Evolutionary conservation across 495 filamentous ascomycete genomes (phyloP), one percentile per base, ranked within the genome.

Genomic region (Talaromyces ruber): DNA sequence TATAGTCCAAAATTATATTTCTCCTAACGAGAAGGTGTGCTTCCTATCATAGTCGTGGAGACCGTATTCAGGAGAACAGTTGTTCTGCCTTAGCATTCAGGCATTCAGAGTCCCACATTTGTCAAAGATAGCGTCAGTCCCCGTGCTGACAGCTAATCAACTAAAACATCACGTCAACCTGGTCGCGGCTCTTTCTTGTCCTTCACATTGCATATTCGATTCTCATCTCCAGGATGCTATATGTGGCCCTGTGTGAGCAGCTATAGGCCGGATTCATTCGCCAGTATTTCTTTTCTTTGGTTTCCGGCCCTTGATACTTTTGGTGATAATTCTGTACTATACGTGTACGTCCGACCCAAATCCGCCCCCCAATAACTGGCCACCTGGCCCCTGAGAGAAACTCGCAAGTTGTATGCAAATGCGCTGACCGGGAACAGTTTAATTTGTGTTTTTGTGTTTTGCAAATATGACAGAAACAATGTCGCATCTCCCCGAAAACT

Each of bases 381-480:
- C 59, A 60, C 59, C 43, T 60, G 59, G 59, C 59, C 59, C 43
- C 39, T 54, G 51, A 54, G 26, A 51, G 43, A 47, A 60, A 47
- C 16, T 6, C 59, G 51, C 51, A 54, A 59, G 22, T 28, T 59
- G 29, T 18, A 11, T 29, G 22, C 18, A 39, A 24, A 63, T 59
- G 32, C 7, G 63, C 45, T 58, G 61, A 64, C 64, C 61, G 64
- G 60, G 64, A 62, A 62, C 53, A 52, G 47, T 64, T 57, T 50
- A 18, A 47, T 58, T 12, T 14, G 58, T 56, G 4, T 29, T 66
- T 39, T 63, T 30, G 58, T 50, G 55, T 55, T 32, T 37, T 62
- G 54, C 58, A 62, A 64, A 21, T 43, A 66, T 66, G 68, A 62
- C 68, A 25, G 59, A 60, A 30, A 60, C 59, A 60, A 60, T 60